Conservation (phyloP, 306 rosid species). For the Vachellia pachyceras region DNA sequence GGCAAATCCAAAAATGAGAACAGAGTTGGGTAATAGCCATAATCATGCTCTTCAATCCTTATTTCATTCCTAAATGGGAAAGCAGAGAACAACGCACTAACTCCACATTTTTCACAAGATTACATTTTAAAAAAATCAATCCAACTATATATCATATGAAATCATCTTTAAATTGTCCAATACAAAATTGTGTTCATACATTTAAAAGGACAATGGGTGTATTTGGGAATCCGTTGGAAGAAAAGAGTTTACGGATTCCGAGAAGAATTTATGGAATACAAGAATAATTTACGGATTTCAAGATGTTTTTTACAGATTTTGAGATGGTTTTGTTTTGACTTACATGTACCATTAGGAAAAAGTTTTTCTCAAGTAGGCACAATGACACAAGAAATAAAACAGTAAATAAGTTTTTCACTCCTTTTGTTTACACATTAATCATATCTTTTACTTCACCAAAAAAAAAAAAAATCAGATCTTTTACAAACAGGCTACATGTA, state of each 20-base stretch:
- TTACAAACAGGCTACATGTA: background rate
- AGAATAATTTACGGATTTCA: no score
- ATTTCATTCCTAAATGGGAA: conserved; percentile 32
- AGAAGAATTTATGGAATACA: no score
- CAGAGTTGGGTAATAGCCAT: background rate
- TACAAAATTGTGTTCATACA: background rate
- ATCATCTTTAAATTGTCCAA: background rate
- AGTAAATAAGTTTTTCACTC: background rate
- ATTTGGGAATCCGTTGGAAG: no score
- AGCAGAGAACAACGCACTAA: background rate
- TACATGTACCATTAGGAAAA: no score
- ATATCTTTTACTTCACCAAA: no score
- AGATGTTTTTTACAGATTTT: no score
- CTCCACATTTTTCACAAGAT: conserved; percentile 26
- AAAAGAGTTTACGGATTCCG: no score
- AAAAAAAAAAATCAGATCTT: no score
- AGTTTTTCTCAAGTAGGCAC: no score
- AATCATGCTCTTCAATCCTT: background rate
- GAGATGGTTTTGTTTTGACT: no score
- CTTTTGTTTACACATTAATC: background rate
- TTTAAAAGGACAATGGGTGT: no score
- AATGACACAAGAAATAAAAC: background rate
- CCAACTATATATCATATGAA: background rate
- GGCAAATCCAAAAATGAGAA: conserved; percentile 6
- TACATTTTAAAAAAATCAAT: background rate